Base-by-base conservation (phyloP, 176 grass and related monocot species). In the Avena atlantica region DNA sequence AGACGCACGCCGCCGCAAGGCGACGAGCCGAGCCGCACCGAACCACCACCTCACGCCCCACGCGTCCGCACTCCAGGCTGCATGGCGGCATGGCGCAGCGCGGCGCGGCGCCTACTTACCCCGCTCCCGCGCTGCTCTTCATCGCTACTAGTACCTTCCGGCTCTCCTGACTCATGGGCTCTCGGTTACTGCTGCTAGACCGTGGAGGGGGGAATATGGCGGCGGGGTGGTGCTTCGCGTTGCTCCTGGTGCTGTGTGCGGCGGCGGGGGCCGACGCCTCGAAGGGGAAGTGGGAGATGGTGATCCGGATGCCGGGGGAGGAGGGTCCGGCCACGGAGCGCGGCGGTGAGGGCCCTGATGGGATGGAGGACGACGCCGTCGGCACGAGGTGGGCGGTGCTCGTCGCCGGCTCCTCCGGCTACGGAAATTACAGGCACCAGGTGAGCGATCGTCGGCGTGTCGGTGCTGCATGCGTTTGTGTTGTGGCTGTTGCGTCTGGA, bases 361-460 rank as follows among this genome's bases (percentile, higher is more conserved):
- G 57, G 12, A 69, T 74, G 50, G 74, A 84, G 19, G 91, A 77
- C 6, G 93, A 76, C 63, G 78, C 51, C 58, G 78, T 84, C 51
- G 90, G 92, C n/a, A 98, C 91, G 48, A 93, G 86, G 86, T 98
- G 96, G 93, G 96, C 93, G n/a, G 88, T 98, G 57, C 96, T 98
- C 83, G 91, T 98, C 60, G 93, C 93, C 24, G 96, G 96, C 15
- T 98, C 96, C 62, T 89, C 86, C 24, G 93, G 96, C 72, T 98
- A 91, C 61, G 91, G 84, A 6, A 98, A 98, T 82, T 95, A 98
- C 78, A 83, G 96, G 81, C 96, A 98, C 72, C 96, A 98, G 96
- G 96, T 93, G 55, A 76, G 44, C 29, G 9, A 6, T 13, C 50
- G 10, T 53, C 13, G 17, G 27, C 67, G 31, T 87, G 37, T 40